Evolutionary conservation across 805 yeast species (phyloP).

Genomic region (Metschnikowia sp.): DNA sequence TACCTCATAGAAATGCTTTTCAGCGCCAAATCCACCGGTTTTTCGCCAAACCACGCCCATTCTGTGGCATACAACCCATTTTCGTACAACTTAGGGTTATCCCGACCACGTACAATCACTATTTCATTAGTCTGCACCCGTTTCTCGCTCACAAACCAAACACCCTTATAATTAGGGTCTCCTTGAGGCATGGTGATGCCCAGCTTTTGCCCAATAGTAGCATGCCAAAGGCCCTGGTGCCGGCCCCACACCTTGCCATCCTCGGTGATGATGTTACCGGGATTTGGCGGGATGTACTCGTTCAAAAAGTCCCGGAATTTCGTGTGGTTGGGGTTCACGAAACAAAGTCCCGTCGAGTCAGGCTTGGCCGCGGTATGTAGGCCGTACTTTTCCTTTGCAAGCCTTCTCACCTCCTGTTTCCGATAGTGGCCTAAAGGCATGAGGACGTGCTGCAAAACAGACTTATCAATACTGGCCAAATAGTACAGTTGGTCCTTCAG

Average conservation of each 20-base stretch:
- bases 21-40: neutral
- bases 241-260: slow-evolving; percentile 74
- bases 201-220: slow-evolving; percentile 88
- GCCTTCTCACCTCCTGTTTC: slow-evolving; percentile 68
- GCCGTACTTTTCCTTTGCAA: slow-evolving; percentile 53
- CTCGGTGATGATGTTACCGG: slow-evolving; percentile 77
- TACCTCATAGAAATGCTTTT: slow-evolving; percentile 51
- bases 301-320: slow-evolving; percentile 68
- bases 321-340: slow-evolving; percentile 64
- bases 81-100: slow-evolving; percentile 54
- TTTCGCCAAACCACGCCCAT: slow-evolving; percentile 27
- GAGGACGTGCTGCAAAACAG: slow-evolving; percentile 47
- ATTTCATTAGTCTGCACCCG: slow-evolving; percentile 61
- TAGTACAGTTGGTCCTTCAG: slow-evolving; percentile 91
- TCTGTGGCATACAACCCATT: slow-evolving; percentile 39
- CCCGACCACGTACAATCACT: slow-evolving; percentile 70
- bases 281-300: slow-evolving; percentile 68
- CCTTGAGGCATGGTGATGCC: slow-evolving; percentile 88
- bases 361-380: slow-evolving; percentile 73
- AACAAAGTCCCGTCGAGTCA: slow-evolving; percentile 94
- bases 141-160: slow-evolving; percentile 86
- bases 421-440: slow-evolving; percentile 79
- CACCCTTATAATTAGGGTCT: slow-evolving; percentile 66
- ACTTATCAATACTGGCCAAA: slow-evolving; percentile 59
- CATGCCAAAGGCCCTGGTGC: slow-evolving; percentile 89